Evolutionary conservation across 2,329 filamentous ascomycete genomes (phyloP).

Genomic region (Grosmannia huntii): DNA sequence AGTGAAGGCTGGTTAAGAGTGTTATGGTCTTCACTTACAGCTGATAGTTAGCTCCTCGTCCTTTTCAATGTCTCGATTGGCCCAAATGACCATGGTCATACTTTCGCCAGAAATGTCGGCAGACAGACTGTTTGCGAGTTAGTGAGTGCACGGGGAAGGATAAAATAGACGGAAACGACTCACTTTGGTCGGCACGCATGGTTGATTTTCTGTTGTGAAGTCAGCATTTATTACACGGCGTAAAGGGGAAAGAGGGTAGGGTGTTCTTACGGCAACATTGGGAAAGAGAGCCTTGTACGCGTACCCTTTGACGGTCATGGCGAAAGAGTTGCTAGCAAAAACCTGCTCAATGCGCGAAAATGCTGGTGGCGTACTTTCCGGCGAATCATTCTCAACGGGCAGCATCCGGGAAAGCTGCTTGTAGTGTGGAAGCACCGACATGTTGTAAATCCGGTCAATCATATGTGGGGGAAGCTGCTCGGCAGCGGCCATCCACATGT

Average conservation of each 20-base stretch:
- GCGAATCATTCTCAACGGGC: neutral
- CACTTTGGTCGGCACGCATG: constrained; percentile 17
- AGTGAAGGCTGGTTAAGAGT: neutral
- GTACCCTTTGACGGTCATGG: constrained; percentile 14
- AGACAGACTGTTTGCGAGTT: constrained; percentile 11
- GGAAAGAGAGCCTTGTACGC: constrained; percentile 13
- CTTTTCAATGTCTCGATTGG: constrained; percentile 15
- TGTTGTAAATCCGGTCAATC: neutral
- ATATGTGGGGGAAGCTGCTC: constrained; percentile 3
- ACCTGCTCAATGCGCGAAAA: constrained; percentile 21
- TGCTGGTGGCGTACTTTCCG: neutral
- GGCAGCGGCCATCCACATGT: constrained; percentile 3
- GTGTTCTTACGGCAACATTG: constrained; percentile 9
- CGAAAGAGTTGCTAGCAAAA: constrained; percentile 20
- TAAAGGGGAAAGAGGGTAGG: neutral
- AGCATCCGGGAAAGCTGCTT: neutral
- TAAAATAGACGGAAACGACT: neutral
- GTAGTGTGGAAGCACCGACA: constrained; percentile 5
- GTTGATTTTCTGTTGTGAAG: constrained; percentile 14
- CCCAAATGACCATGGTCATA: constrained; percentile 13
- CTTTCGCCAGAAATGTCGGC: constrained; percentile 12
- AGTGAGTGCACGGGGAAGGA: neutral
- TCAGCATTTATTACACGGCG: neutral
- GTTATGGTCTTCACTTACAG: constrained; percentile 11
- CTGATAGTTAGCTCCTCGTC: constrained; percentile 20